Percentiles rank a stretch among this genome's conserved stretches.
These are phyloP conservation scores for Botryotinia calthae DNA, from an alignment of 2,329 filamentous ascomycete species.

Conservation along the genomic window DNA sequence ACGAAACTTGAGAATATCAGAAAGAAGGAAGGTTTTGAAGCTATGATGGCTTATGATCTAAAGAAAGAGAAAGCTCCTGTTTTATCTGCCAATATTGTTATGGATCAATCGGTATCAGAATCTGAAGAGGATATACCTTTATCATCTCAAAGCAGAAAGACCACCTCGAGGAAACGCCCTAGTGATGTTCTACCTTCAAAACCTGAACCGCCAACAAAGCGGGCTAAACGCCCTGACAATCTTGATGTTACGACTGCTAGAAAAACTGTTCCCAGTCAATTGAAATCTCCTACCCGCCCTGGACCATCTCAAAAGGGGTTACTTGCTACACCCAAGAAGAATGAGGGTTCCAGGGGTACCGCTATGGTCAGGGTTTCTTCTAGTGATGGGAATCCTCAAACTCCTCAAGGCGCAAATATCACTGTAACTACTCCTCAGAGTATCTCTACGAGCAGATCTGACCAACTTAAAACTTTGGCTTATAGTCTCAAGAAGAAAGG, in stretches of 20 bases:
- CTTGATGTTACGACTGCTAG: conserved; percentile 38
- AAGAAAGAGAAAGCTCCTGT: not conserved
- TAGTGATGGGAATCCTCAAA: conserved; percentile 42
- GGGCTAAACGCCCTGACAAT: conserved; percentile 39
- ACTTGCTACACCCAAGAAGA: conserved; percentile 45
- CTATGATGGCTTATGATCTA: conserved; percentile 16
- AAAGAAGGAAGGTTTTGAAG: conserved; percentile 23
- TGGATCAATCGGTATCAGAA: conserved; percentile 14
- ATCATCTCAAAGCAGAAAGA: conserved; percentile 15
- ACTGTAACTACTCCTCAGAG: conserved; percentile 34
- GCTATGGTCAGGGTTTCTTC: conserved; percentile 43
- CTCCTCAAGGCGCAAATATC: conserved; percentile 39
- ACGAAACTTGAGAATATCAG: conserved; percentile 22
- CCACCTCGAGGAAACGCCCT: conserved; percentile 31
- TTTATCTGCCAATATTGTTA: not conserved
- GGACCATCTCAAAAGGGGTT: conserved; percentile 30
- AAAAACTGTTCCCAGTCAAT: conserved; percentile 40
- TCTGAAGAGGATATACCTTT: conserved; percentile 30
- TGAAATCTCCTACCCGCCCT: conserved; percentile 39
- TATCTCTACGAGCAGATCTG: conserved; percentile 23
- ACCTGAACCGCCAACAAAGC: conserved; percentile 37
- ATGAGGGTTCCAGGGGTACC: conserved; percentile 38
- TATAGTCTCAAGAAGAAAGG: conserved; percentile 37
- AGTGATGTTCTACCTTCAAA: conserved; percentile 31
- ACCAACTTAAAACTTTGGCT: conserved; percentile 24